These are phyloP conservation scores for Trifolium pratense DNA, from an alignment of 306 rosid species.

Conservation along the genomic window DNA sequence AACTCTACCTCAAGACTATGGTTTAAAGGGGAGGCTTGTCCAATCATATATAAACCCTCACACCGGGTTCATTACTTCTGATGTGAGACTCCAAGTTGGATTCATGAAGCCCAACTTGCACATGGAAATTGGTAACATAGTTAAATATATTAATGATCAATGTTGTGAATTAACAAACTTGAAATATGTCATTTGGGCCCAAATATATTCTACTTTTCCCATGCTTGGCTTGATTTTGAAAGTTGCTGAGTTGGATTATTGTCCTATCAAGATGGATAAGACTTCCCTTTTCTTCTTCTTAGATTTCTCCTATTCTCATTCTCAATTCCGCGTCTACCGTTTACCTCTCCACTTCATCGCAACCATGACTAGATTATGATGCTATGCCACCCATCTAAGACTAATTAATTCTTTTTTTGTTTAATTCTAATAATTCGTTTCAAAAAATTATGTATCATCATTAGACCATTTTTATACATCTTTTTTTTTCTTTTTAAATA, in stretches of 20 bases:
- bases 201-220: too few species aligned
- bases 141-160: too few species aligned
- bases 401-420: background rate
- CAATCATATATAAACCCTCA: too few species aligned
- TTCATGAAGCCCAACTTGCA: too few species aligned
- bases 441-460: background rate
- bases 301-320: background rate
- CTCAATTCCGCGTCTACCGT: background rate
- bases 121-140: too few species aligned
- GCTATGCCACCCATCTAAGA: background rate
- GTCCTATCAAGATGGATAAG: conserved; percentile 21
- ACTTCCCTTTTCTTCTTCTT: background rate
- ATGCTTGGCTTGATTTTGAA: background rate
- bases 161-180: too few species aligned
- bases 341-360: background rate
- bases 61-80: too few species aligned
- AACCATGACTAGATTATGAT: background rate
- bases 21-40: too few species aligned
- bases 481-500: too few species aligned
- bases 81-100: too few species aligned
- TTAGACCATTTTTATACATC: background rate
- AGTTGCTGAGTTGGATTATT: background rate
- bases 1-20: too few species aligned
- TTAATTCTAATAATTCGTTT: background rate
- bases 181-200: too few species aligned